phyloP scores from a whole-genome alignment of 164 flowering plant species.

The Santalum album region DNA sequence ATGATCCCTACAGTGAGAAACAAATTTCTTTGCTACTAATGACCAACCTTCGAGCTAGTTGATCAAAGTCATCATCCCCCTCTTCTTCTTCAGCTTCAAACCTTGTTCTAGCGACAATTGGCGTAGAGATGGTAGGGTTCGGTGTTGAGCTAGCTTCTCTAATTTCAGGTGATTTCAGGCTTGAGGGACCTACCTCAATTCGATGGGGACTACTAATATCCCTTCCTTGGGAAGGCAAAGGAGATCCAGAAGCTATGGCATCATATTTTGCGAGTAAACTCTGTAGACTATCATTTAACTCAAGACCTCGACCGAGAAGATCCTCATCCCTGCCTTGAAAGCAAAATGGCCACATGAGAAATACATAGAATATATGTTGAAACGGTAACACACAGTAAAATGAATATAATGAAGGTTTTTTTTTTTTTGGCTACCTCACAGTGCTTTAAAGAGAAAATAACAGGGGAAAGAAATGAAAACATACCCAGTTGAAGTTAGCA shows the following conservation, averaged over 20 bases:
- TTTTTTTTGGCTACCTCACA: neutral
- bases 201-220: slow-evolving; percentile 11
- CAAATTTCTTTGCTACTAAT: neutral
- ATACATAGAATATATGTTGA: neutral
- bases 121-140: slow-evolving; percentile 14
- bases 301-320: slow-evolving; percentile 77
- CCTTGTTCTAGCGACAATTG: slow-evolving; percentile 18
- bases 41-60: slow-evolving; percentile 72
- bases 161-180: slow-evolving; percentile 16
- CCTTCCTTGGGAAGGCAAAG: slow-evolving; percentile 33
- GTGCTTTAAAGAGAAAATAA: neutral
- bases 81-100: slow-evolving; percentile 40
- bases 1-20: neutral
- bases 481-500: slow-evolving; percentile 71
- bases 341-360: neutral
- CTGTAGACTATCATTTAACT: slow-evolving; percentile 71
- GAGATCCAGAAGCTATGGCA: slow-evolving; percentile 75
- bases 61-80: slow-evolving; percentile 88
- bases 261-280: slow-evolving; percentile 75
- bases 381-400: neutral
- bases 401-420: too few relatives aligned
- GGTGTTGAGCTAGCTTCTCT: slow-evolving; percentile 24
- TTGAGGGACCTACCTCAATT: slow-evolving; percentile 15
- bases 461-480: slow-evolving; percentile 7
- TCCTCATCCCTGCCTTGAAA: slow-evolving; percentile 66